These are phyloP conservation scores for Apophysomyces variabilis DNA, from an alignment of 371 early-diverging fungal genomes.

Conservation along the genomic window DNA sequence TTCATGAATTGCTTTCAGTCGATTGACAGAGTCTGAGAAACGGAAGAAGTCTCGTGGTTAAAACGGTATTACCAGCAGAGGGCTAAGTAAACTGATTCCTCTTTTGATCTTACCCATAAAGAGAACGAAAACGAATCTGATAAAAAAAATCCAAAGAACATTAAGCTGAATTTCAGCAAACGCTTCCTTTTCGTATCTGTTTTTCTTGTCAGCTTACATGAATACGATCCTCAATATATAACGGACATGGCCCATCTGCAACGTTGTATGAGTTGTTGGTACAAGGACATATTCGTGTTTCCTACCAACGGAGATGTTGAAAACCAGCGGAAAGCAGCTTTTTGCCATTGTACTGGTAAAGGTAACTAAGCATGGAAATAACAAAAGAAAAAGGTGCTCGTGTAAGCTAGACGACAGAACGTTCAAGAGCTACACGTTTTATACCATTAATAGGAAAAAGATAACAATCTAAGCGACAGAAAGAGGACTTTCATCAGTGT, in stretches of 20 bases:
- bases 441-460: conserved; percentile 50
- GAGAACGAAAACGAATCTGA: conserved; percentile 59
- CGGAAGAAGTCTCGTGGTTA: neutral
- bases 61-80: neutral
- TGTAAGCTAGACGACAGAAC: neutral
- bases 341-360: conserved; percentile 57
- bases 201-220: conserved; percentile 40
- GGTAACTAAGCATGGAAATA: conserved; percentile 42
- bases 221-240: conserved; percentile 58
- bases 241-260: conserved; percentile 47
- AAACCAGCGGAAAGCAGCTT: conserved; percentile 54
- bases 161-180: neutral
- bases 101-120: conserved; percentile 55
- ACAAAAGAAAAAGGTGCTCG: neutral
- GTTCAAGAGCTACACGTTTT: neutral
- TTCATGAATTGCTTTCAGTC: conserved; percentile 51
- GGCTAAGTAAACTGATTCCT: neutral
- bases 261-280: neutral
- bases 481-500: neutral
- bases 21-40: conserved; percentile 63
- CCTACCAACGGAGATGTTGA: conserved; percentile 45
- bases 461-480: conserved; percentile 37
- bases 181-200: neutral
- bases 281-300: neutral
- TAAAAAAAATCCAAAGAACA: too few relatives aligned